phyloP scores from a whole-genome alignment of 257 asterid species.

The Solanum habrochaites region DNA sequence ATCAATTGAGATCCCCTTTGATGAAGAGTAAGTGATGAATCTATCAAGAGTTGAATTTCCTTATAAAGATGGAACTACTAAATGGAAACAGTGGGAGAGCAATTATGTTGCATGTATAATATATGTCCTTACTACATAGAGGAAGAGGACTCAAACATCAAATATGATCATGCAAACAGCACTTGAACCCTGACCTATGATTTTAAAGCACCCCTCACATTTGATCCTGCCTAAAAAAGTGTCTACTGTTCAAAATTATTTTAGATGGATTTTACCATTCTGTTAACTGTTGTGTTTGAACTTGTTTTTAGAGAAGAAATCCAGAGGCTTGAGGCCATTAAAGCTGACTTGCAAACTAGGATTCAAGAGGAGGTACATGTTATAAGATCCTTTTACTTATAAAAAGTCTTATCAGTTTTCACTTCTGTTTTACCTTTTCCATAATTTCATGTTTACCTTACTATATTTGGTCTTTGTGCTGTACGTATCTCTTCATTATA shows the following conservation, averaged over 20 bases:
- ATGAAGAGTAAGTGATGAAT: slow-evolving; percentile 72
- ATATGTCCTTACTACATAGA: neutral
- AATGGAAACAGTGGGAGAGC: neutral
- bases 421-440: neutral
- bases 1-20: slow-evolving; percentile 49
- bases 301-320: slow-evolving; percentile 49
- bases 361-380: slow-evolving; percentile 54
- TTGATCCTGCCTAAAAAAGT: neutral
- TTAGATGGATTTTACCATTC: neutral
- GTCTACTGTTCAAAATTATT: neutral
- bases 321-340: slow-evolving; percentile 47
- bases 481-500: slow-evolving; percentile 11
- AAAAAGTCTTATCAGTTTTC: neutral
- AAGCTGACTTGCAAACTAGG: slow-evolving; percentile 48
- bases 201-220: neutral
- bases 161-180: neutral
- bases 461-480: slow-evolving; percentile 1
- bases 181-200: neutral
- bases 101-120: neutral
- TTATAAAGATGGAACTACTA: neutral
- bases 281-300: slow-evolving; percentile 2
- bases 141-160: neutral
- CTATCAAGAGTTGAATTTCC: slow-evolving; percentile 2
- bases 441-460: neutral
- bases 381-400: neutral